Base-by-base conservation (phyloP, 768 basidiomycete species). In the Tulasnella sp. region DNA sequence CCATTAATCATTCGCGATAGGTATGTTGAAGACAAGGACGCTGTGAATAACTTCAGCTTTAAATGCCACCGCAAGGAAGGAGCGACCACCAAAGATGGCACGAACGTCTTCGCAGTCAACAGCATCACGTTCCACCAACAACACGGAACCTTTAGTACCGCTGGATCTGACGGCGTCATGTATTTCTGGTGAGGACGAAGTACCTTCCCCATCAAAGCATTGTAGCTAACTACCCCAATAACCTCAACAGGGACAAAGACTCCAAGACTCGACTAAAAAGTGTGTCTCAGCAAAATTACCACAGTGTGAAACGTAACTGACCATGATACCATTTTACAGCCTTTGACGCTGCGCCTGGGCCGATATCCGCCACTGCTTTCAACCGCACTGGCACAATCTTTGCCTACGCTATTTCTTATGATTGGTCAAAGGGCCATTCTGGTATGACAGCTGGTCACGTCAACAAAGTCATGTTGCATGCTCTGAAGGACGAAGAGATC, bases 341-440 rank as follows among this genome's bases (percentile, higher is more conserved):
- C 11, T 94, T 95, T 83, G 93, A 95, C 5, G 84, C 89, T 3
- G 86, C 87, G 1, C 89, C 91, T 0, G 92, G 90, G 32, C 95
- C 96, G 0, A 92, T 98, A 79, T 85, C 92, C 26, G 88, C 92
- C 10, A 91, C 91, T 11, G 87, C 90, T 4, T 98, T 97, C 87
- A 98, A 95, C 86, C 91, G 92, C 79, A 93, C 89, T 35, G 94
- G 94, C 39, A 90, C 87, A 40, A 93, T 98, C 80, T 94, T 98
- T 82, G 96, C 95, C 0, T 98, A 98, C 81, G 92, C 95, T 0
- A 85, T 97, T 32, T 95, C 94, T 16, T 97, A 97, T 80, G 95
- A 97, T 82, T 97, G 95, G 95, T 93, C 91, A 20, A 95, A 95
- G 83, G 94, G 95, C 10, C 93, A 95, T 83, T 90, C 91, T 16